phyloP scores from a whole-genome alignment of 1,139 yeast genomes.

The Protomyces arabidopsidicola region DNA sequence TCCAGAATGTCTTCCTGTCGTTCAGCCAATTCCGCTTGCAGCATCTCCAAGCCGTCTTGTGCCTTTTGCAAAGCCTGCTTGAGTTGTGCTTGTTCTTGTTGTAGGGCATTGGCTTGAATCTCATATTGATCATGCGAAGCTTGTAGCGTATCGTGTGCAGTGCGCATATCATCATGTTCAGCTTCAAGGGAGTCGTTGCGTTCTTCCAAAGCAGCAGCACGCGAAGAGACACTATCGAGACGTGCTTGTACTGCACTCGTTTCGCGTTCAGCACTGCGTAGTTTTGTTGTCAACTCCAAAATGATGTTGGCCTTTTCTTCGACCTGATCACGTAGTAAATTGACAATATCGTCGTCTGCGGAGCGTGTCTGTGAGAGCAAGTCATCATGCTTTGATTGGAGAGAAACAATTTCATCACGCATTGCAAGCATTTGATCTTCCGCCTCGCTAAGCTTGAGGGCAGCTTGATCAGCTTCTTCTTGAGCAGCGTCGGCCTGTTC shows the following conservation, averaged over 20 bases:
- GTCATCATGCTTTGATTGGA: constrained; percentile 10
- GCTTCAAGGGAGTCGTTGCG: constrained; percentile 25
- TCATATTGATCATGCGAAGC: neutral
- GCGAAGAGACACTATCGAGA: constrained; percentile 4
- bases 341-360: constrained; percentile 2
- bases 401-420: constrained; percentile 47
- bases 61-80: neutral
- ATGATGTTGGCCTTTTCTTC: constrained; percentile 23
- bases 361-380: constrained; percentile 13
- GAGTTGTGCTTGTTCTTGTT: neutral
- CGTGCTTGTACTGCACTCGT: neutral
- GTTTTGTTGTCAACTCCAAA: constrained; percentile 14
- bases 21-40: constrained; percentile 49
- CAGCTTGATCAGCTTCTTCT: neutral
- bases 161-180: constrained; percentile 1
- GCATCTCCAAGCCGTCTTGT: constrained; percentile 58
- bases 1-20: constrained; percentile 33
- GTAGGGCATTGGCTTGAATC: neutral
- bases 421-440: constrained; percentile 68
- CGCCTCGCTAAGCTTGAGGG: neutral
- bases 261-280: constrained; percentile 7
- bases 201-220: constrained; percentile 4
- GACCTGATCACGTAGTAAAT: constrained; percentile 6
- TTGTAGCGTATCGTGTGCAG: constrained; percentile 10
- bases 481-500: neutral